Base-by-base conservation (phyloP, 2,329 filamentous ascomycete species). In the Diaporthe sp. region DNA sequence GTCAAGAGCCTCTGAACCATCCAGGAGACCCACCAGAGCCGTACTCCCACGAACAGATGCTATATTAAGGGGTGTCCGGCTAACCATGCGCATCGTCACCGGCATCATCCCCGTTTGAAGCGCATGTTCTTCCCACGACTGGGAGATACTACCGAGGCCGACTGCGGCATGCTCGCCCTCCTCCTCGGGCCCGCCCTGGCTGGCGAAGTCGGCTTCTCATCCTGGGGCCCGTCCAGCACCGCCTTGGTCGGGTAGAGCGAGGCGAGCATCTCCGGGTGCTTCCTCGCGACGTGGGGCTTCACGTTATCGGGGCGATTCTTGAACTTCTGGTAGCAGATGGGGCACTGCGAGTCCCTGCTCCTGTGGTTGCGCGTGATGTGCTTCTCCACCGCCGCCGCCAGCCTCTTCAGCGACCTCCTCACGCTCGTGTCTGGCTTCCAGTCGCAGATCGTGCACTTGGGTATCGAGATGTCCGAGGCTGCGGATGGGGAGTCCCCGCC, bases 291-390 rank as follows among this genome's bases (percentile, higher is more conserved):
- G 35, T 72, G 57, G 2, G 58, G 57, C 57, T 54, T 72, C 6
- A 72, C n/a, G 22, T 72, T 72, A 22, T 72, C 70, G 42, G 7
- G 45, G 19, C 70, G 10, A 45, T 72, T 72, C n/a, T 17, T 8
- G 45, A 72, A 64, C n/a, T 5, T 8, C 19, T 38, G 40, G 3
- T 4, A 1, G 33, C 70, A 72, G n/a, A 64, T 1, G 1, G 1
- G 7, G 25, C 70, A 72, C 7, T 3, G 7, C 9, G 25, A 54
- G 33, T 64, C 7, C 22, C 10, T 7, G 45, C 45, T 42, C 10
- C 15, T 0, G 25, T 72, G 70, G 45, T 64, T 64, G 2, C 70
- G 45, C 38, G 45, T 72, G 33, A 64, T 8, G 35, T 72, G 70
- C 47, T 72, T 72, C 47, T 55, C 35, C 45, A 64, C 45, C 1